Conservation (phyloP, 164 flowering plant species). For the Macadamia integrifolia region DNA sequence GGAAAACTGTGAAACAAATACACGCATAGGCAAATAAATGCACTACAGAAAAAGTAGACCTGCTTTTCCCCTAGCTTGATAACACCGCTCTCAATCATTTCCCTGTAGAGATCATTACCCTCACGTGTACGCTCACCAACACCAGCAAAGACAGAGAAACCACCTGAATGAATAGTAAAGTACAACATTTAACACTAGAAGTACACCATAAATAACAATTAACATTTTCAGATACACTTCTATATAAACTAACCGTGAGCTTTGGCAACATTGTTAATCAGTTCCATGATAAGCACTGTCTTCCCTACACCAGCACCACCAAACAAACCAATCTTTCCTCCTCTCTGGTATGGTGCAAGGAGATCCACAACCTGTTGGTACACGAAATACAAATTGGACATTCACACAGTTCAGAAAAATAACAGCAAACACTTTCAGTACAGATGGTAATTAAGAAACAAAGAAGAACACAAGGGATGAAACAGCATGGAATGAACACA, state of each 20-base stretch:
- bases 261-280: constrained; percentile 87
- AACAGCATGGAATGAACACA: not conserved
- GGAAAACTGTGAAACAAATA: not conserved
- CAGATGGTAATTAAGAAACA: not conserved
- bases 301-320: constrained; percentile 42
- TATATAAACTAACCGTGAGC: constrained; percentile 61
- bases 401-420: not conserved
- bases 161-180: constrained; percentile 37
- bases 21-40: not conserved
- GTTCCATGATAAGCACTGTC: constrained; percentile 79
- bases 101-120: constrained; percentile 89
- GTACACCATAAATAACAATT: not conserved
- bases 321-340: constrained; percentile 42
- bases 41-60: constrained; percentile 21
- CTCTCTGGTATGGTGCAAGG: constrained; percentile 31
- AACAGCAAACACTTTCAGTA: not conserved
- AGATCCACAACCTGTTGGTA: constrained; percentile 34
- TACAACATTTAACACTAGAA: not conserved
- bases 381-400: not conserved
- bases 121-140: constrained; percentile 90
- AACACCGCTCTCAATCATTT: constrained; percentile 96
- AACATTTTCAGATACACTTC: not conserved
- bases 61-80: constrained; percentile 89
- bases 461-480: not conserved
- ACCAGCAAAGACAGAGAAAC: constrained; percentile 95